Evolutionary conservation across 192 early-diverging fungal species (phyloP), one percentile per base, ranked within the genome.

Genomic region (Chytriomyces sp.): DNA sequence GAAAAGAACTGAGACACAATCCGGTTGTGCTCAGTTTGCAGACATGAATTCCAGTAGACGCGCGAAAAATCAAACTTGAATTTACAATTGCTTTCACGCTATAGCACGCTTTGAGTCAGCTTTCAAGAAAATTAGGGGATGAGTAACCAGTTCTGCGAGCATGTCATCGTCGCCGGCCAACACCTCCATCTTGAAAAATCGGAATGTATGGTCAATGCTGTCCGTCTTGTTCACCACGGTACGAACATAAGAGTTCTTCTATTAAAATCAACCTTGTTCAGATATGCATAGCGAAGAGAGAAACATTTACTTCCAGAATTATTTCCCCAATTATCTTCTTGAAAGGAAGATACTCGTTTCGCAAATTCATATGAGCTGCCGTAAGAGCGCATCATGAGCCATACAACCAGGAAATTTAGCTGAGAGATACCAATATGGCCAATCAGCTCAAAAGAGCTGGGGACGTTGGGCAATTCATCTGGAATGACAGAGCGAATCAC

Each of bases 31-130:
- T 99, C 98, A 0, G 85, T 80, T 70, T 98, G 95, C 58, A 99
- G 85, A 10, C 98, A 88, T 4, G 96, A 97, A 83, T 99, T 99
- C 98, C 98, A 99, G 80, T 99, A 99, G 4, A 99, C 98, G 61
- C 92, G 88, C 14, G 96, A 93, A 75, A 96, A 98, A 68, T 99
- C 96, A 65, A 99, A 94, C 55, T 84, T 78, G 78, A 98, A 98
- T 63, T 78, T 84, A 81, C 96, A 98, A 19, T 89, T 89, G 77
- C 93, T 93, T 74, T 99, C 98, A 60, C 89, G 88, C 91, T 93
- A 77, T 3, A 39, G 60, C 1, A 2, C 19, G 39, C 3, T 64
- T 22, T n/a, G 22, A 0, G 22, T n/a, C 2, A 49, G 34, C 1
- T 64, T 26, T 44, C 14, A 10, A 58, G 26, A 25, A 17, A 6